Evolutionary conservation across 2,329 filamentous ascomycete species (phyloP), one percentile per base, ranked within the genome.

Genomic region (Zymoseptoria pseudotritici): DNA sequence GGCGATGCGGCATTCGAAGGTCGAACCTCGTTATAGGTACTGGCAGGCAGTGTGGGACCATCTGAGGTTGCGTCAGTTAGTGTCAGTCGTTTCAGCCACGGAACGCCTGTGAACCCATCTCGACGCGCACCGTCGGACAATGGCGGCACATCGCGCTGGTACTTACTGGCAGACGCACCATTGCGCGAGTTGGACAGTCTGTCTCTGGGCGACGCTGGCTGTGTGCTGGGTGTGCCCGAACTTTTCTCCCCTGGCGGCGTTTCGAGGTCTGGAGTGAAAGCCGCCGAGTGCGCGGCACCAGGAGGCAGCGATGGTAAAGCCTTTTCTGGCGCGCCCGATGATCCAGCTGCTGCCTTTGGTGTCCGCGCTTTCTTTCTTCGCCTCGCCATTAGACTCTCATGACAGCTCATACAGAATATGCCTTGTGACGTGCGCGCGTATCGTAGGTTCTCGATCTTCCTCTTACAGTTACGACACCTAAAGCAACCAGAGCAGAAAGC

Each of bases 351-450:
- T 20, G 86, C 83, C 10, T 62, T 68, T 52, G 61, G 61, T 56
- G 63, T 66, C 74, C 90, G 91, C 49, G 88, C 87, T 74, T 90
- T 91, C 78, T 97, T 97, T 70, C 91, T 84, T 65, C 93, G 84
- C 64, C 93, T 83, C 55, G 93, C 91, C 91, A 97, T 97, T 57
- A 99, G 78, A 26, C 91, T 94, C 76, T 99, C 94, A 72, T 99
- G 94, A 74, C 94, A 99, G 71, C 88, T 91, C 94, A 99, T 99
- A 78, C 94, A 99, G 73, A 99, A 97, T 69, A 99, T 99, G 62
- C 94, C 94, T 76, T 97, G 94, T 7, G 93, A 97, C 1, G 94
- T 99, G 71, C 94, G 86, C 58, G 94, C 94, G 84, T 97, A 99
- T 74, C 93, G 87, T 65, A 99, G 81, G 74, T 99, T 99, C 76